Conservation (phyloP, 2,329 filamentous ascomycete genomes). For the Paraphoma sp. region DNA sequence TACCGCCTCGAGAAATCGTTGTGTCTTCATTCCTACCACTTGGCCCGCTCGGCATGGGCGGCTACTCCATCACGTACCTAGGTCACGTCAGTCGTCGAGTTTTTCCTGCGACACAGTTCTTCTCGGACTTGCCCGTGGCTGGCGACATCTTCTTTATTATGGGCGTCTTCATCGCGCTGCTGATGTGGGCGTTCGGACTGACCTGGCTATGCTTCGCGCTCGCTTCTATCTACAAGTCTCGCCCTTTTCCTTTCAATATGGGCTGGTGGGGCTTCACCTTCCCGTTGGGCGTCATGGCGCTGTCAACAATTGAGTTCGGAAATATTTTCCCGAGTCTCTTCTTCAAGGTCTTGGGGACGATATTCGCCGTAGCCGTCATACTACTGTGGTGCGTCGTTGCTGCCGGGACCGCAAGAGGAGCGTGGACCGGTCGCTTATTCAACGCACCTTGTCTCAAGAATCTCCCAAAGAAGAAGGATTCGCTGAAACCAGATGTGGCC, state of each 20-base stretch:
- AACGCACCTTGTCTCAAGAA: conserved; percentile 60
- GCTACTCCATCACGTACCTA: conserved; percentile 64
- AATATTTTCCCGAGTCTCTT: conserved; percentile 62
- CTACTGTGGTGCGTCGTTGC: conserved; percentile 64
- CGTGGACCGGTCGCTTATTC: conserved; percentile 59
- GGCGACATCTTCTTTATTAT: conserved; percentile 63
- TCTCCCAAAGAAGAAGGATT: conserved; percentile 29
- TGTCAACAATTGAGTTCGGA: conserved; percentile 57
- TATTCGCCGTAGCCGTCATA: conserved; percentile 60
- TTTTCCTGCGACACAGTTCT: conserved; percentile 48
- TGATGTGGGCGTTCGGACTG: conserved; percentile 65
- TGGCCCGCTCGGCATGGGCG: conserved; percentile 71
- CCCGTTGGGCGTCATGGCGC: conserved; percentile 63
- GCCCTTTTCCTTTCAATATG: conserved; percentile 65
- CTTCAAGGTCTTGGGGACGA: conserved; percentile 64
- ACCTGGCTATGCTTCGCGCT: conserved; percentile 63
- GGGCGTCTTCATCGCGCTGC: conserved; percentile 60
- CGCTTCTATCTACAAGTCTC: conserved; percentile 53
- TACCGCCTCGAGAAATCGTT: conserved; percentile 71
- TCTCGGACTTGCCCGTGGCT: conserved; percentile 48
- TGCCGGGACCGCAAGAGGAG: conserved; percentile 56
- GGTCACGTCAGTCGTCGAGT: conserved; percentile 52
- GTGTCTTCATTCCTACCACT: conserved; percentile 72
- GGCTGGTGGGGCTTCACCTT: conserved; percentile 70
- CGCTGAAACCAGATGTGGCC: conserved; percentile 10